phyloP scores from a whole-genome alignment of 768 basidiomycete genomes.

The Sarcodon aspratus region DNA sequence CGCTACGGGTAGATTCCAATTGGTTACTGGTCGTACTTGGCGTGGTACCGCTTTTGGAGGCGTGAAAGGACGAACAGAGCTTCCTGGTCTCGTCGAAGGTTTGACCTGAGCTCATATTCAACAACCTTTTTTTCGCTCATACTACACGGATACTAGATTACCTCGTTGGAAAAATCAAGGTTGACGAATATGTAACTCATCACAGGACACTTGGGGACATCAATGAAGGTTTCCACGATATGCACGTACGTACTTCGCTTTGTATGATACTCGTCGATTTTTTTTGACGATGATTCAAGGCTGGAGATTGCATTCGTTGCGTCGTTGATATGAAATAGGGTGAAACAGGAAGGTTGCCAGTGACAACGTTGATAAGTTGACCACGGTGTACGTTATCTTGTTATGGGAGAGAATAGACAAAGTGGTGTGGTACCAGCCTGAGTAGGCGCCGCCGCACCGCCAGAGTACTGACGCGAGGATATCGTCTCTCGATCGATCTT shows the following conservation, averaged over 20 bases:
- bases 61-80: conserved; percentile 93
- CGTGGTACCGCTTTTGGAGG: conserved; percentile 94
- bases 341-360: not conserved
- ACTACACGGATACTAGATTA: conserved; percentile 43
- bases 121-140: not conserved
- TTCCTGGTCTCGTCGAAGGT: conserved; percentile 91
- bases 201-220: conserved; percentile 61
- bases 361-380: not conserved
- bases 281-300: conserved; percentile 25
- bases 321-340: conserved; percentile 73
- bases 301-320: conserved; percentile 87
- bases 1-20: conserved; percentile 28
- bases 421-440: too few relatives aligned
- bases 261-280: not conserved
- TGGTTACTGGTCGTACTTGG: conserved; percentile 85
- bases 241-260: conserved; percentile 66
- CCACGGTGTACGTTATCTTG: too few relatives aligned
- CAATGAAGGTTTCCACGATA: conserved; percentile 85
- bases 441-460: too few relatives aligned
- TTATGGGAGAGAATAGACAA: too few relatives aligned
- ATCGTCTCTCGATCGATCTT: too few relatives aligned
- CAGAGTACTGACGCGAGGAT: too few relatives aligned
- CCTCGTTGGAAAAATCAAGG: conserved; percentile 67
- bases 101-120: conserved; percentile 5
- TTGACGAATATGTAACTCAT: conserved; percentile 97